Base-by-base conservation (phyloP, 2,329 filamentous ascomycete genomes). In the Metarhizium robertsii region DNA sequence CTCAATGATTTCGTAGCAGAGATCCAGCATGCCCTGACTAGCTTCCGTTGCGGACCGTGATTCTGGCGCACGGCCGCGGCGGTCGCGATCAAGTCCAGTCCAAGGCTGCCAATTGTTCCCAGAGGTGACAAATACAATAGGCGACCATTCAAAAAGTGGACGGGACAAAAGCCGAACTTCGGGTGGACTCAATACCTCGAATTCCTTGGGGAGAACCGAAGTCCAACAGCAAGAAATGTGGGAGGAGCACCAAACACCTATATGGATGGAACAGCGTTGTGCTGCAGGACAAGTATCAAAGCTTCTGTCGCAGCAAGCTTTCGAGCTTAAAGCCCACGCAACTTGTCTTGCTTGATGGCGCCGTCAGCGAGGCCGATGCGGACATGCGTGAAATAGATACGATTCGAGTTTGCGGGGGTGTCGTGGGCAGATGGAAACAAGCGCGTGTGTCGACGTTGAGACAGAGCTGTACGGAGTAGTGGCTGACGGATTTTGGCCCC, bases 1-100 rank as follows among this genome's bases (percentile, higher is more conserved):
- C 11, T 30, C 16, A 47, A 42, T 40, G 32, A 45, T 34, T 18
- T 34, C 25, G 52, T 25, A 25, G 48, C 48, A 51, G 30, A 49
- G 48, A 36, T 52, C 32, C 34, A 40, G 55, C 55, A 56, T 56
- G 52, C 55, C 53, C 55, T 47, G 40, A 40, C 29, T 36, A 11
- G 2, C 46, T 34, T 53, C 50, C 38, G 48, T 48, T 48, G 51
- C 25, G 46, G 29, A 48, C 25, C 50, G 20, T n/a, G 38, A 20
- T 29, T 13, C 30, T 16, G 6, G n/a, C 20, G 46, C 54, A 32
- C 42, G 51, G 34, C 36, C 38, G 36, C 48, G n/a, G 18, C 18
- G 29, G 36, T 53, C 42, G 18, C 40, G 25, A 14, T 34, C 25
- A 48, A 34, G 45, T 36, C 18, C 29, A n/a, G 34, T n/a, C 46